phyloP scores from a whole-genome alignment of 371 early-diverging fungal species.

The Lichtheimia corymbifera region DNA sequence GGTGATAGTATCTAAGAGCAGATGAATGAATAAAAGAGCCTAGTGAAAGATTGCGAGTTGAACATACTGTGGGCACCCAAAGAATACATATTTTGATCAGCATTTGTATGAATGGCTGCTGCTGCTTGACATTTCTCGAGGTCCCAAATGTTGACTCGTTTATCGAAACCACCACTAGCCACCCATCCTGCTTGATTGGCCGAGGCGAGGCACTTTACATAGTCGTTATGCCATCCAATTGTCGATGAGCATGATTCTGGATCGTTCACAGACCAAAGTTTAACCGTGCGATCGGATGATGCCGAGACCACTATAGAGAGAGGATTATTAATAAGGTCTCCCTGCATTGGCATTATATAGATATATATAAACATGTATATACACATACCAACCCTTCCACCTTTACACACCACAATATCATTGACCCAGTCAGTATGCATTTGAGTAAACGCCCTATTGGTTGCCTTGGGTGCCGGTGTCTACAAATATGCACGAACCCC shows the following conservation, averaged over 20 bases:
- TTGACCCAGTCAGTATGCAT: constrained; percentile 97
- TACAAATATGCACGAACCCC: background rate
- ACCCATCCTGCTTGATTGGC: constrained; percentile 75
- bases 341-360: too few relatives aligned
- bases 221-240: constrained; percentile 87
- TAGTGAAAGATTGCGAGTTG: too few relatives aligned
- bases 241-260: constrained; percentile 42
- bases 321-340: too few relatives aligned
- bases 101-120: constrained; percentile 25
- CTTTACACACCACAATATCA: constrained; percentile 75
- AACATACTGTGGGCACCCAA: background rate
- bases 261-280: constrained; percentile 71
- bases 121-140: constrained; percentile 42
- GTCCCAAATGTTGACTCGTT: constrained; percentile 90
- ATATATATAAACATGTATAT: too few relatives aligned
- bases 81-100: background rate
- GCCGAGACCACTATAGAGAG: constrained; percentile 73
- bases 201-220: constrained; percentile 80
- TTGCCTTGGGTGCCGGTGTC: constrained; percentile 29
- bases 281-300: constrained; percentile 91
- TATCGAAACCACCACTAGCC: constrained; percentile 93
- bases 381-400: constrained; percentile 34
- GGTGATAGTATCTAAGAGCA: constrained; percentile 29
- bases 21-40: too few relatives aligned
- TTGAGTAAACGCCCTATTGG: constrained; percentile 70